Percentiles rank a stretch among this genome's conserved stretches.
These are phyloP conservation scores for Copromyces sp. DNA, from an alignment of 495 filamentous ascomycete genomes.

Conservation along the genomic window DNA sequence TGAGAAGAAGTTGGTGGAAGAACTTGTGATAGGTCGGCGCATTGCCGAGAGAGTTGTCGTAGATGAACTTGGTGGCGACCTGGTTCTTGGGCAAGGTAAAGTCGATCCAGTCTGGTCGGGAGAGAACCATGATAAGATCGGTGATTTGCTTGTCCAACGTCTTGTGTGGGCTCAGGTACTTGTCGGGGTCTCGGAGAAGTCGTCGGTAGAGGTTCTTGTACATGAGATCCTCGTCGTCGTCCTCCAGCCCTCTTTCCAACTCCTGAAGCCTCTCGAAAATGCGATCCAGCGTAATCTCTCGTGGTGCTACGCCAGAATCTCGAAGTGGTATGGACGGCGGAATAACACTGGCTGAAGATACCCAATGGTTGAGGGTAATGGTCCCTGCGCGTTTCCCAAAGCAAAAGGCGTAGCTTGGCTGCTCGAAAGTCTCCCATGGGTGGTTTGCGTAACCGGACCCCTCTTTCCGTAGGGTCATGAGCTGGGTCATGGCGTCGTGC, in stretches of 20 bases:
- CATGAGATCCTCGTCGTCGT: constrained; percentile 43
- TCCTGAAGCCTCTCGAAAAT: constrained; percentile 47
- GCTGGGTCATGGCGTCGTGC: constrained; percentile 39
- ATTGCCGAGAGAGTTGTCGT: constrained; percentile 30
- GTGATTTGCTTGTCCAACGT: constrained; percentile 56
- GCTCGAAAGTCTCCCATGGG: constrained; percentile 57
- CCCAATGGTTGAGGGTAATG: constrained; percentile 51
- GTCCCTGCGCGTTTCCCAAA: constrained; percentile 49
- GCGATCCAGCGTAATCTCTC: constrained; percentile 40
- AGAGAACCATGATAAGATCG: constrained; percentile 55
- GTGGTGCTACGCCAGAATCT: constrained; percentile 39
- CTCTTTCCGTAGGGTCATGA: constrained; percentile 35
- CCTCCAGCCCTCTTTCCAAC: constrained; percentile 46
- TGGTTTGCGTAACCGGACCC: constrained; percentile 26
- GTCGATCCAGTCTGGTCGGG: constrained; percentile 55
- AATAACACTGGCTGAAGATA: constrained; percentile 37
- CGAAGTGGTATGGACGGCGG: constrained; percentile 38
- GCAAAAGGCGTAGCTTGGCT: constrained; percentile 52
- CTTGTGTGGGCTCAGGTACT: constrained; percentile 37
- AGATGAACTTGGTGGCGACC: constrained; percentile 53
- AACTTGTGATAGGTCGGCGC: constrained; percentile 43
- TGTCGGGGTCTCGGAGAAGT: constrained; percentile 43
- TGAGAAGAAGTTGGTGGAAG: constrained; percentile 63
- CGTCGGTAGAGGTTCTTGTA: constrained; percentile 43
- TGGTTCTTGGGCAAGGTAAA: constrained; percentile 55